Percentiles rank a stretch among this genome's conserved stretches.
Conservation (phyloP, 2,329 filamentous ascomycete species). For the Ambrosiella cleistominuta region DNA sequence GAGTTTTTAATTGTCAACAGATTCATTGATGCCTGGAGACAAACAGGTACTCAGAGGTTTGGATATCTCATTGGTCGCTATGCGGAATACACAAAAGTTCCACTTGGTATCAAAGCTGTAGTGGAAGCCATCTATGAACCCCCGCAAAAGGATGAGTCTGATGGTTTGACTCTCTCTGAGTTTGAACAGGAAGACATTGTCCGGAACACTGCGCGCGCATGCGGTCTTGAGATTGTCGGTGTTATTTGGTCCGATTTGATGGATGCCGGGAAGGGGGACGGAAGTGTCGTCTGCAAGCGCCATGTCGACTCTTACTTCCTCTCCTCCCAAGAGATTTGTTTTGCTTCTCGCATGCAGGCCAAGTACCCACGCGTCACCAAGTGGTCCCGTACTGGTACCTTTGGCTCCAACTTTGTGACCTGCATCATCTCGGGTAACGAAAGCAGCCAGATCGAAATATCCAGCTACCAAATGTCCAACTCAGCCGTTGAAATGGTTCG, state of each 20-base stretch:
- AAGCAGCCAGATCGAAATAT: conserved; percentile 70
- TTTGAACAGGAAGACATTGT: conserved; percentile 77
- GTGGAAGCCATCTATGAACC: conserved; percentile 96
- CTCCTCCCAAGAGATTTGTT: conserved; percentile 79
- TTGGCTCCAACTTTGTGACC: conserved; percentile 93
- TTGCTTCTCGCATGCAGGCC: conserved; percentile 74
- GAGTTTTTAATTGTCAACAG: conserved; percentile 68
- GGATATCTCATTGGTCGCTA: conserved; percentile 87
- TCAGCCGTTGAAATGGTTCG: conserved; percentile 93
- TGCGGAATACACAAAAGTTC: conserved; percentile 79
- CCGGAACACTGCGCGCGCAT: conserved; percentile 61
- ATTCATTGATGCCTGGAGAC: conserved; percentile 85
- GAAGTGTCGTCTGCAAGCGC: conserved; percentile 81
- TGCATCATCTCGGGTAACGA: conserved; percentile 92
- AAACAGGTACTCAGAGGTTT: conserved; percentile 64
- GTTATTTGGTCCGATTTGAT: conserved; percentile 89
- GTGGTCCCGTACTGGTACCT: conserved; percentile 88
- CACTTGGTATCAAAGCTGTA: conserved; percentile 82
- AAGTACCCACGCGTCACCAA: conserved; percentile 80
- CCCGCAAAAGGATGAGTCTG: conserved; percentile 73
- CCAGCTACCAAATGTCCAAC: conserved; percentile 87
- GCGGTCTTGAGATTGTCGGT: conserved; percentile 74
- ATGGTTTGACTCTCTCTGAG: conserved; percentile 68
- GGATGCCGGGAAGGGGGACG: conserved; percentile 64
- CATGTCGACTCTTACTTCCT: conserved; percentile 92